A percentile compares a stretch with the other conserved stretches of the same genome.
Evolutionary conservation across 2,329 filamentous ascomycete genomes (phyloP).

Genomic region (Alternaria conjuncta): DNA sequence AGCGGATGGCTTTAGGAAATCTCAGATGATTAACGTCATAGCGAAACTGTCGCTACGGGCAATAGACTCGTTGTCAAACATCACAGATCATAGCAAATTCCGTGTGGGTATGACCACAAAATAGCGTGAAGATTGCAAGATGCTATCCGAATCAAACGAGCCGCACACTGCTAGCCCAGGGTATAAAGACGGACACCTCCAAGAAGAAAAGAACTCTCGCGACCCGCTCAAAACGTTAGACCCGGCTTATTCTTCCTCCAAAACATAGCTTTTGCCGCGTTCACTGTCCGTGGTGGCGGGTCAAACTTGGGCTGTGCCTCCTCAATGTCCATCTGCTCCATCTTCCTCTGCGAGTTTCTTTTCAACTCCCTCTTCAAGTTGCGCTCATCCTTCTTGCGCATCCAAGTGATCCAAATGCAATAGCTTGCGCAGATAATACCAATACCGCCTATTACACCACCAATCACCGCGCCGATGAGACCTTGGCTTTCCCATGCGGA

Average conservation of each 20-base stretch:
- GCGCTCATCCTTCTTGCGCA: conserved; percentile 36
- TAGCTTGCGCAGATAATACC: conserved; percentile 36
- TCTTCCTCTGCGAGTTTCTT: conserved; percentile 34
- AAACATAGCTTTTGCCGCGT: conserved; percentile 32
- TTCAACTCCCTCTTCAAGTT: conserved; percentile 36
- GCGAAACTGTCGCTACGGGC: neutral
- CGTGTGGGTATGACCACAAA: neutral
- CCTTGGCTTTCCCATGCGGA: conserved; percentile 43
- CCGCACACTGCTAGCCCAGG: conserved; percentile 16
- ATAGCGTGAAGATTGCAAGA: neutral
- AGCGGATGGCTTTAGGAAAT: neutral
- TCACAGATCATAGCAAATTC: neutral
- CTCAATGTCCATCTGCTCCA: conserved; percentile 44
- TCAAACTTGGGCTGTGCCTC: conserved; percentile 39
- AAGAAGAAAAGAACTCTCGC: neutral
- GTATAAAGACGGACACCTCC: conserved; percentile 14
- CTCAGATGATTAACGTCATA: neutral
- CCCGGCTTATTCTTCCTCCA: conserved; percentile 39
- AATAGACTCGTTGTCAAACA: neutral
- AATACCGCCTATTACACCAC: conserved; percentile 46
- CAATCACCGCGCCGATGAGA: conserved; percentile 48
- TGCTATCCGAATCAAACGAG: conserved; percentile 7
- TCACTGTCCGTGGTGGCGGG: conserved; percentile 36
- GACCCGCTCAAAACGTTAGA: conserved; percentile 1
- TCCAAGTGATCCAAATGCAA: conserved; percentile 39